Evolutionary conservation across 257 asterid species (phyloP).

Genomic region (Primulina tabacum): DNA sequence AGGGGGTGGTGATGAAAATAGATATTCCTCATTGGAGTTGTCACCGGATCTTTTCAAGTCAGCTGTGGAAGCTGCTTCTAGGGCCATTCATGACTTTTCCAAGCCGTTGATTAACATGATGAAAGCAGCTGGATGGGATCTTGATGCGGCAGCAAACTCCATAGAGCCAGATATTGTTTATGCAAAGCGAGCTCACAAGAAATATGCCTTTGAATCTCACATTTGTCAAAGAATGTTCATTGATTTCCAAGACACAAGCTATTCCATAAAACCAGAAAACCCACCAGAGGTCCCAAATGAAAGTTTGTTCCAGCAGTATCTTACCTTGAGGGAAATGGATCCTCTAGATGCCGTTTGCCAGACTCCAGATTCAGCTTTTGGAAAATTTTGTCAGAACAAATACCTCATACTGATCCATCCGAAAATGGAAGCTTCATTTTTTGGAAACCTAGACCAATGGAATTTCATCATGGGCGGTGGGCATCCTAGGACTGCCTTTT

Average conservation of each 20-base stretch:
- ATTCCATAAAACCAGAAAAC: slow-evolving; percentile 49
- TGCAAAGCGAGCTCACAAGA: slow-evolving; percentile 95
- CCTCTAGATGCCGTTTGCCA: slow-evolving; percentile 88
- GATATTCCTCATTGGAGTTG: slow-evolving; percentile 44
- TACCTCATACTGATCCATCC: slow-evolving; percentile 60
- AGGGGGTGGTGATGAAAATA: slow-evolving; percentile 54
- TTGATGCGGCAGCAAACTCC: slow-evolving; percentile 92
- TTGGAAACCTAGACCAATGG: slow-evolving; percentile 84
- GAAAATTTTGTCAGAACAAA: slow-evolving; percentile 58
- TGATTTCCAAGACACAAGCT: slow-evolving; percentile 85
- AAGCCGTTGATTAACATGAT: slow-evolving; percentile 97
- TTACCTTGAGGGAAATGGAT: slow-evolving; percentile 71
- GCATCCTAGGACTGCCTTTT: slow-evolving; percentile 92
- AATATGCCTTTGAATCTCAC: slow-evolving; percentile 92
- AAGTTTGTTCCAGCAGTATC: slow-evolving; percentile 60
- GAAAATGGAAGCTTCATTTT: slow-evolving; percentile 93
- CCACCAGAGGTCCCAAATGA: slow-evolving; percentile 35
- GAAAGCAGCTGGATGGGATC: slow-evolving; percentile 99
- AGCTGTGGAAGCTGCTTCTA: slow-evolving; percentile 76
- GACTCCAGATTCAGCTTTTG: slow-evolving; percentile 64
- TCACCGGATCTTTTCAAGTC: slow-evolving; percentile 73
- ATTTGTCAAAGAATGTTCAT: slow-evolving; percentile 90
- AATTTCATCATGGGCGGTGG: slow-evolving; percentile 69
- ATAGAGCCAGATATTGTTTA: slow-evolving; percentile 69
- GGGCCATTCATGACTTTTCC: slow-evolving; percentile 91